These are phyloP conservation scores for Plasmodium yoelii DNA, from an alignment of 169 alveolate genomes.

Conservation along the genomic window DNA sequence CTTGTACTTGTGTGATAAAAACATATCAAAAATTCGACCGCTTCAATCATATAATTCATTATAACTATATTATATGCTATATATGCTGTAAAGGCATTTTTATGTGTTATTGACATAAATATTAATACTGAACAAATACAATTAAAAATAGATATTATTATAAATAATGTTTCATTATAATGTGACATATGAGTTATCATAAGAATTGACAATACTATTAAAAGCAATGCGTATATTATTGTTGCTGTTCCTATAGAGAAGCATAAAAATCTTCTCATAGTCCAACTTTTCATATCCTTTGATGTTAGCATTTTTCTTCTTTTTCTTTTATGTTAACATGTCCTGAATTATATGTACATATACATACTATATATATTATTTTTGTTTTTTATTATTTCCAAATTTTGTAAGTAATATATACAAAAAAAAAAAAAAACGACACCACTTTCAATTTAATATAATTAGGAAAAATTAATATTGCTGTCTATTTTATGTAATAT, in stretches of 20 bases:
- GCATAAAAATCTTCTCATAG: slow-evolving; percentile 70
- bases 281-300: slow-evolving; percentile 73
- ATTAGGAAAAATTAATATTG: too few relatives aligned
- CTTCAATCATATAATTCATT: slow-evolving; percentile 70
- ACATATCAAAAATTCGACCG: slow-evolving; percentile 51
- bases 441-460: too few relatives aligned
- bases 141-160: slow-evolving; percentile 43
- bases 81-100: slow-evolving; percentile 76
- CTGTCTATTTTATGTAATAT: too few relatives aligned
- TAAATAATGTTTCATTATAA: slow-evolving; percentile 66
- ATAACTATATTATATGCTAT: slow-evolving; percentile 71
- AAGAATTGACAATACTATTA: slow-evolving; percentile 45
- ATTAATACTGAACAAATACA: slow-evolving; percentile 42
- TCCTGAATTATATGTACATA: neutral
- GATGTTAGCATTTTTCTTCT: slow-evolving; percentile 39
- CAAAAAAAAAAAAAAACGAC: too few relatives aligned
- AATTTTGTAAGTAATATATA: too few relatives aligned
- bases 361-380: neutral
- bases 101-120: slow-evolving; percentile 50
- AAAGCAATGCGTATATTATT: slow-evolving; percentile 44
- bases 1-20: slow-evolving; percentile 52
- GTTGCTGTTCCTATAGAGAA: slow-evolving; percentile 69
- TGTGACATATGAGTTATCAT: slow-evolving; percentile 71
- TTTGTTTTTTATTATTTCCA: too few relatives aligned
- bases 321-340: neutral